Evolutionary conservation across 495 filamentous ascomycete genomes (phyloP).

Genomic region (Neurospora sp.): DNA sequence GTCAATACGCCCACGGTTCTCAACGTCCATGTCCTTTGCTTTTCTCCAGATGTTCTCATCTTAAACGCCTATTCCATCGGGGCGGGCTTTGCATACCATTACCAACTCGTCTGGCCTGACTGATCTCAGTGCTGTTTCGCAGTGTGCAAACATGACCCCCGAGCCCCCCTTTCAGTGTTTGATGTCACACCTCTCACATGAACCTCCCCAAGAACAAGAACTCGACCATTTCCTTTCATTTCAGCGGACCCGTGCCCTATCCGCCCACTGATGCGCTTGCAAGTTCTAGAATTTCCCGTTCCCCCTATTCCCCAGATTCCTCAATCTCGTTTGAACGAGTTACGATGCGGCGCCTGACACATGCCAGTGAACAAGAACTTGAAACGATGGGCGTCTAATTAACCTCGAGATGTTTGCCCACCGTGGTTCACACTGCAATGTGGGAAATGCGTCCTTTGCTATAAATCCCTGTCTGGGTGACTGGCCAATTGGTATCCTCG

Average conservation of each 20-base stretch:
- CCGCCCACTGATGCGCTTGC: background rate
- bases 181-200: background rate
- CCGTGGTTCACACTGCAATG: background rate
- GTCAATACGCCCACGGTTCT: background rate
- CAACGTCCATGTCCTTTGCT: background rate
- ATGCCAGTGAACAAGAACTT: background rate
- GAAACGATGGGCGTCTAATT: background rate
- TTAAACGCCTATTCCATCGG: background rate
- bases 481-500: background rate
- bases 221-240: background rate
- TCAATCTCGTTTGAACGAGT: background rate
- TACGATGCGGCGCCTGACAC: background rate
- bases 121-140: background rate
- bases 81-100: background rate
- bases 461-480: background rate
- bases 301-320: background rate
- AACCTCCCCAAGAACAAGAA: background rate
- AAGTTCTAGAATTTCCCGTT: background rate
- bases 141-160: background rate
- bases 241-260: background rate
- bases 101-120: background rate
- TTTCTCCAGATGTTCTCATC: background rate
- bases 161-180: background rate
- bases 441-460: background rate
- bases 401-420: background rate